Conservation (phyloP, 169 alveolate species). For the Hepatocystis sp. region DNA sequence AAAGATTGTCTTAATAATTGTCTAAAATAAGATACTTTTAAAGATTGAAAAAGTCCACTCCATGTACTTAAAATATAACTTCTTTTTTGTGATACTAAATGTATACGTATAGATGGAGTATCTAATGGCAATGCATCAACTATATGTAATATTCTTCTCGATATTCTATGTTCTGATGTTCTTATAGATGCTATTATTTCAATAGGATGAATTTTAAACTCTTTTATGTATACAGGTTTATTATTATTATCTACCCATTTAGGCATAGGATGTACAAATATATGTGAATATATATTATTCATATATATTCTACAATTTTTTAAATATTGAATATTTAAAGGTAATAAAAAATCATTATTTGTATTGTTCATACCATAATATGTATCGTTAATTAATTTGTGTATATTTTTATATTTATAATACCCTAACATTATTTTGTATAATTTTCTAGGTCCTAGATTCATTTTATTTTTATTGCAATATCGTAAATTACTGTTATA, state of each 20-base stretch:
- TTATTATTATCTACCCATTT: slow-evolving; percentile 83
- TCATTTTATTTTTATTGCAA: neutral
- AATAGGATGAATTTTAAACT: slow-evolving; percentile 86
- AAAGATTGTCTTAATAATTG: slow-evolving; percentile 91
- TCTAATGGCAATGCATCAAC: slow-evolving; percentile 93
- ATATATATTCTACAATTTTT: slow-evolving; percentile 73
- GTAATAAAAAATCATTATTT: slow-evolving; percentile 49
- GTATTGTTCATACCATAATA: slow-evolving; percentile 38
- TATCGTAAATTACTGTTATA: neutral
- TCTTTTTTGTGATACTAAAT: slow-evolving; percentile 86
- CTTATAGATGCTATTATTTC: slow-evolving; percentile 89
- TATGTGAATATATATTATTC: slow-evolving; percentile 77
- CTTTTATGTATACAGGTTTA: slow-evolving; percentile 88
- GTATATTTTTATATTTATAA: slow-evolving; percentile 56
- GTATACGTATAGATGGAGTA: slow-evolving; percentile 92
- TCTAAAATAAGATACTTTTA: slow-evolving; percentile 88
- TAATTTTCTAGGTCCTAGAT: slow-evolving; percentile 17
- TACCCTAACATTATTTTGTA: slow-evolving; percentile 52
- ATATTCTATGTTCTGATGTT: slow-evolving; percentile 89
- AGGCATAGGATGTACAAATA: slow-evolving; percentile 84
- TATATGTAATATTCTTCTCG: slow-evolving; percentile 88
- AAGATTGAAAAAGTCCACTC: slow-evolving; percentile 88
- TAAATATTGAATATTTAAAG: slow-evolving; percentile 76
- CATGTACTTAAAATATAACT: slow-evolving; percentile 85
- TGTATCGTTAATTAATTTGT: slow-evolving; percentile 54